Base-by-base conservation (phyloP, 805 yeast species). In the Candida cerambycidarum region DNA sequence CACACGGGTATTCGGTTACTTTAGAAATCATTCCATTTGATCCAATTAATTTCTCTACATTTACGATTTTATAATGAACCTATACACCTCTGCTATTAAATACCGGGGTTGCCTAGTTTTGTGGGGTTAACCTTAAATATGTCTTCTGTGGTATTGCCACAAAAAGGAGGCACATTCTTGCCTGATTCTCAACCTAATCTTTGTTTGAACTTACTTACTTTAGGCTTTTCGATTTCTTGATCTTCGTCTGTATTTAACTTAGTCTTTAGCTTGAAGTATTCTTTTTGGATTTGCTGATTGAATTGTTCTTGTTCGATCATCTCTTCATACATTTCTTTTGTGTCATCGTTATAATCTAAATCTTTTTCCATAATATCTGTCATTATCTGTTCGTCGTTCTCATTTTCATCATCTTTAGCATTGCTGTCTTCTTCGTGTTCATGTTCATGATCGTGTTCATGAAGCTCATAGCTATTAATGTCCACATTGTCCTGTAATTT, bases 261-360 rank as follows among this genome's bases (percentile, higher is more conserved):
- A 10, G 36, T 15, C 32, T 49, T 49, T 6, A 49, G n/a, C 5
- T 35, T 32, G 31, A 46, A 39, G 19, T 49, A 49, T 18, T 81
- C 81, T 12, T 66, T 56, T 1, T 74, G 71, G 1, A 85, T 67
- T 37, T 78, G 76, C 33, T 76, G 73, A 23, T 64, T 58, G 19
- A 80, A 44, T 4, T 70, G 63, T n/a, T 65, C 65, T 16, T 50
- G 42, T 5, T 49, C 53, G 23, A 52, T 37, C 8, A 16, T 18
- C 12, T 51, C 47, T 13, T 47, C 43, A 11, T 27, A 24, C 15
- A 43, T 50, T 28, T 46, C 52, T n/a, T 39, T 39, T n/a, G 10
- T 9, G 5, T 31, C 39, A 3, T 11, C 28, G 15, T 29, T 35
- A 24, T 34, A 34, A 3, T 23, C 29, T 13, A 34, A 23, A 10